phyloP scores from a whole-genome alignment of 495 filamentous ascomycete genomes.

The Parmelia sp. region DNA sequence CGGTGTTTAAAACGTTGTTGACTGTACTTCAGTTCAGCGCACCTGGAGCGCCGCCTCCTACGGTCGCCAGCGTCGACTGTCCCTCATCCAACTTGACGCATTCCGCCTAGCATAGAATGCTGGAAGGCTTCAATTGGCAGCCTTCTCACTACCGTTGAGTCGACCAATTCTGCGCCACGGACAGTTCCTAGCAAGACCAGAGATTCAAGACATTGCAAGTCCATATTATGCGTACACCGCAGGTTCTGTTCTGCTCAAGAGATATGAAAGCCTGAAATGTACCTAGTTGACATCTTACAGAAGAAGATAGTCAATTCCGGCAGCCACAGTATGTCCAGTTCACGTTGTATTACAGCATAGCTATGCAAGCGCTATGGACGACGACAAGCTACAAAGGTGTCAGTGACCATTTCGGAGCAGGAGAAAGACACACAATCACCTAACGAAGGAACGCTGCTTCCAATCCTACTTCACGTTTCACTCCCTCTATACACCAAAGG shows the following conservation, averaged over 20 bases:
- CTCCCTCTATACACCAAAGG: neutral
- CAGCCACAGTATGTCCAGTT: neutral
- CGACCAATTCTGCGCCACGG: neutral
- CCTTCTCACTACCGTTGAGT: no score
- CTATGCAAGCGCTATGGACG: neutral
- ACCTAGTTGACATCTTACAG: neutral
- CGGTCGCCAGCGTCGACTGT: neutral
- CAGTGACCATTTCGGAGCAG: neutral
- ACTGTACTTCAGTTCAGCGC: neutral
- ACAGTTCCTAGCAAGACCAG: neutral
- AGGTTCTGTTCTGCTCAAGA: neutral
- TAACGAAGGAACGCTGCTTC: neutral
- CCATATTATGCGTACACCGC: neutral
- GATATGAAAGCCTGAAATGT: neutral
- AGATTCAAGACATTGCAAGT: neutral
- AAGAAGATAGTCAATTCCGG: neutral
- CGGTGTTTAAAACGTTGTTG: neutral
- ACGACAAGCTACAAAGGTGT: neutral
- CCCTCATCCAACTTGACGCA: neutral
- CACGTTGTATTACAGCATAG: no score
- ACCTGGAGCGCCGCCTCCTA: neutral
- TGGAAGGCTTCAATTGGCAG: no score
- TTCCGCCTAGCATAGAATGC: neutral
- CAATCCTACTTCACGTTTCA: neutral
- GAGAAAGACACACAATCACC: neutral